Evolutionary conservation across 2,329 filamentous ascomycete genomes (phyloP).

Genomic region (Metarhizium humberi): DNA sequence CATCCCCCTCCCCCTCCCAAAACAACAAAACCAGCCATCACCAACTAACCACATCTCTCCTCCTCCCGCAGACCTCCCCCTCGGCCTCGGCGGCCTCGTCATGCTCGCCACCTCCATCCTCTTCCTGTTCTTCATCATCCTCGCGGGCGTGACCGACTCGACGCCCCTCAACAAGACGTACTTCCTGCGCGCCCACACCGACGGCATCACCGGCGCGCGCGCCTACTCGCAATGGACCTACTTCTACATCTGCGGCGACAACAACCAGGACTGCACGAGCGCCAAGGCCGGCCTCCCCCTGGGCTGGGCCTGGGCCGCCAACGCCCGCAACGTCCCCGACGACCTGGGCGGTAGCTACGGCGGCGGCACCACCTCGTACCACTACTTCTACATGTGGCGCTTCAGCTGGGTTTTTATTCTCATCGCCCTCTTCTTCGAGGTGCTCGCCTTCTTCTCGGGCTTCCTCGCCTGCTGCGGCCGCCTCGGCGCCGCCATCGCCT

Average conservation of each 20-base stretch:
- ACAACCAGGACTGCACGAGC: conserved; percentile 54
- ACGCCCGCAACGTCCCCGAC: conserved; percentile 33
- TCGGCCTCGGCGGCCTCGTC: conserved; percentile 34
- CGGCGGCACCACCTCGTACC: conserved; percentile 41
- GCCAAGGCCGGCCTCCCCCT: conserved; percentile 56
- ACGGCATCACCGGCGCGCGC: conserved; percentile 60
- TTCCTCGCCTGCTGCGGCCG: conserved; percentile 63
- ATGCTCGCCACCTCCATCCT: conserved; percentile 42
- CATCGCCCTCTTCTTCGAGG: conserved; percentile 71
- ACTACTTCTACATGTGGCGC: conserved; percentile 76
- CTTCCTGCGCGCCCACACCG: conserved; percentile 75
- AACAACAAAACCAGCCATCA: background rate
- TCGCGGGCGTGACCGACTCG: conserved; percentile 40
- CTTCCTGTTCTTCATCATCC: conserved; percentile 50
- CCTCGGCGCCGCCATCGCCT: conserved; percentile 59
- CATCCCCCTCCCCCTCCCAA: background rate
- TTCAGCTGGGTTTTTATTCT: conserved; percentile 92
- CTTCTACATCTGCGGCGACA: conserved; percentile 68
- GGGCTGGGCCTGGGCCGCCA: conserved; percentile 57
- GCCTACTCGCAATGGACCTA: conserved; percentile 76
- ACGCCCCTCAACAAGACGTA: conserved; percentile 64
- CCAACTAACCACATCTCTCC: background rate
- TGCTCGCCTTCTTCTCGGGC: conserved; percentile 56
- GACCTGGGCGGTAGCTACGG: conserved; percentile 42
- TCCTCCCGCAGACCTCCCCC: conserved; percentile 24